Evolutionary conservation across 805 yeast species (phyloP).

Genomic region (Saccharomycopsis amapae): DNA sequence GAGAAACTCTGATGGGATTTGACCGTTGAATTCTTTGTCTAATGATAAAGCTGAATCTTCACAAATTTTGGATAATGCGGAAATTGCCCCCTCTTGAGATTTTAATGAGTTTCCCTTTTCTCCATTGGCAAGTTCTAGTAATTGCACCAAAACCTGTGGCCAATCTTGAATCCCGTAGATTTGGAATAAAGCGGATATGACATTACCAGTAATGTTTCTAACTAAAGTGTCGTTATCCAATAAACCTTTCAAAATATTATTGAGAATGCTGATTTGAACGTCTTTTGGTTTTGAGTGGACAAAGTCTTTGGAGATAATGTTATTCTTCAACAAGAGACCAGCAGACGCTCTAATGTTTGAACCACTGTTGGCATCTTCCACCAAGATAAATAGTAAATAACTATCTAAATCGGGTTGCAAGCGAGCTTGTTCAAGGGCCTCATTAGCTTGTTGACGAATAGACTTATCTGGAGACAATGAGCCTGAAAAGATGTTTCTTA

Average conservation of each 20-base stretch:
- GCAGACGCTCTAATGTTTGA: slow-evolving; percentile 76
- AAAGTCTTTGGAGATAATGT: slow-evolving; percentile 37
- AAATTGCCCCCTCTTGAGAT: slow-evolving; percentile 67
- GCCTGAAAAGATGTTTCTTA: slow-evolving; percentile 48
- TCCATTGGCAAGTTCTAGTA: slow-evolving; percentile 53
- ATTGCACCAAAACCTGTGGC: slow-evolving; percentile 67
- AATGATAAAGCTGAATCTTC: slow-evolving; percentile 73
- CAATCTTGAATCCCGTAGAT: slow-evolving; percentile 58
- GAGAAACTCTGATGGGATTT: slow-evolving; percentile 60
- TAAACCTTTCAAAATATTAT: slow-evolving; percentile 40
- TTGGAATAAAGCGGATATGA: slow-evolving; percentile 73
- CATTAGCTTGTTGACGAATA: slow-evolving; percentile 61
- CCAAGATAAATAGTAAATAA: slow-evolving; percentile 65
- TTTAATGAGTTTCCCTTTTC: slow-evolving; percentile 34
- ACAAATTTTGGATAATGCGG: slow-evolving; percentile 80
- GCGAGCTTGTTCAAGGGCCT: slow-evolving; percentile 63
- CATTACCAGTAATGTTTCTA: slow-evolving; percentile 85
- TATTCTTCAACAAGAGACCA: slow-evolving; percentile 78
- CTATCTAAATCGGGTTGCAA: slow-evolving; percentile 71
- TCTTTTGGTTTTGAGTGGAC: slow-evolving; percentile 26
- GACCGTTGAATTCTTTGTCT: slow-evolving; percentile 57
- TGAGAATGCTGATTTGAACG: slow-evolving; percentile 30
- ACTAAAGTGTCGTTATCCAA: slow-evolving; percentile 51
- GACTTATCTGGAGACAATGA: slow-evolving; percentile 54
- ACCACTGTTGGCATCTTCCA: slow-evolving; percentile 42